These are phyloP conservation scores for Alternaria rosae DNA, from an alignment of 2,329 filamentous ascomycete species.

Conservation along the genomic window DNA sequence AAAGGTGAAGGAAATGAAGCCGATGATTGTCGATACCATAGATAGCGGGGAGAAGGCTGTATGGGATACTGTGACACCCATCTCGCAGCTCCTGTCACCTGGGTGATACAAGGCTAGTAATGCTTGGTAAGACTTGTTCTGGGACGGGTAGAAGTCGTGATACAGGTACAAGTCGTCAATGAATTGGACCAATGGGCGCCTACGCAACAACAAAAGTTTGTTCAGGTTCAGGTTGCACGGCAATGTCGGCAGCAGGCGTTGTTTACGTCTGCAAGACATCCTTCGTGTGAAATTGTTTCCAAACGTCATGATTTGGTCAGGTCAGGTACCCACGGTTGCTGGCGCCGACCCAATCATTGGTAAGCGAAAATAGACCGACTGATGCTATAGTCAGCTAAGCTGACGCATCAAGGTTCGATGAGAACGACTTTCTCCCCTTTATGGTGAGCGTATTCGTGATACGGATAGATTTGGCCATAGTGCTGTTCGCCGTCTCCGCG, in stretches of 20 bases:
- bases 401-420: neutral
- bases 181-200: neutral
- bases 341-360: neutral
- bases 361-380: neutral
- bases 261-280: neutral
- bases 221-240: neutral
- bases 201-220: neutral
- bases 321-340: neutral
- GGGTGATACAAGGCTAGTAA: neutral
- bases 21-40: constrained; percentile 47
- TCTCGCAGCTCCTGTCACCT: constrained; percentile 3
- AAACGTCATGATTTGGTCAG: constrained; percentile 3
- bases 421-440: neutral
- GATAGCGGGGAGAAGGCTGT: constrained; percentile 44
- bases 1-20: constrained; percentile 54
- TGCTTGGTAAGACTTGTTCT: neutral
- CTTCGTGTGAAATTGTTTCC: neutral
- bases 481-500: neutral
- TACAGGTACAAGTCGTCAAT: neutral
- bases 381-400: neutral
- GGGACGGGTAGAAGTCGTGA: neutral
- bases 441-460: neutral
- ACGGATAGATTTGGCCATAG: neutral
- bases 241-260: neutral
- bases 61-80: constrained; percentile 32